Percentiles rank a stretch among this genome's conserved stretches.
phyloP scores from a whole-genome alignment of 352 stramenopile species.

The Phytophthora sojae region DNA sequence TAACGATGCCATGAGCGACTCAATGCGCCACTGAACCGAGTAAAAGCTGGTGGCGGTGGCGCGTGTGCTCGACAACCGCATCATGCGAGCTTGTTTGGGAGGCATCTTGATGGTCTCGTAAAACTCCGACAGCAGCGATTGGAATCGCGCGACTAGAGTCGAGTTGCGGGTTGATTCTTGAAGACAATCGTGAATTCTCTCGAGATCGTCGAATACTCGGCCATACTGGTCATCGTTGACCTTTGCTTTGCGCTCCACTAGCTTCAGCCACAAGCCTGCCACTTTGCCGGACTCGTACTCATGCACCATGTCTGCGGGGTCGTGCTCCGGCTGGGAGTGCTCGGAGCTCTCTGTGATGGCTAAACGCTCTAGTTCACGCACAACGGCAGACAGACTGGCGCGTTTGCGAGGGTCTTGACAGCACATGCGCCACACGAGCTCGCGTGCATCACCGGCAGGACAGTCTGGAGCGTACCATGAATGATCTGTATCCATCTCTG shows the following conservation, averaged over 20 bases:
- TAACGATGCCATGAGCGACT: no score
- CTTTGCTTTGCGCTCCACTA: not conserved
- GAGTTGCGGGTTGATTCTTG: not conserved
- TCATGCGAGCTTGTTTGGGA: no score
- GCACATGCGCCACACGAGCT: conserved; percentile 20
- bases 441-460: not conserved
- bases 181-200: not conserved
- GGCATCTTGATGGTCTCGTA: no score
- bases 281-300: not conserved
- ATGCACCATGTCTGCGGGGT: not conserved
- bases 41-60: no score
- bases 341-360: not conserved
- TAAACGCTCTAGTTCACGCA: not conserved
- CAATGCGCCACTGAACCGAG: no score
- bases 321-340: not conserved
- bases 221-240: not conserved
- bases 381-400: not conserved
- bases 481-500: not conserved
- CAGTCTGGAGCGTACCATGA: not conserved
- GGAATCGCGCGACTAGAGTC: not conserved
- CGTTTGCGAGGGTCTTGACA: no score
- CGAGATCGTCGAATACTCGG: not conserved
- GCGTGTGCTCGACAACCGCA: no score
- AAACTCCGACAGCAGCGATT: no score
- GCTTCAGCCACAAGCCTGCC: not conserved